Evolutionary conservation across 805 yeast species (phyloP).

Genomic region (Yamadazyma olivae): DNA sequence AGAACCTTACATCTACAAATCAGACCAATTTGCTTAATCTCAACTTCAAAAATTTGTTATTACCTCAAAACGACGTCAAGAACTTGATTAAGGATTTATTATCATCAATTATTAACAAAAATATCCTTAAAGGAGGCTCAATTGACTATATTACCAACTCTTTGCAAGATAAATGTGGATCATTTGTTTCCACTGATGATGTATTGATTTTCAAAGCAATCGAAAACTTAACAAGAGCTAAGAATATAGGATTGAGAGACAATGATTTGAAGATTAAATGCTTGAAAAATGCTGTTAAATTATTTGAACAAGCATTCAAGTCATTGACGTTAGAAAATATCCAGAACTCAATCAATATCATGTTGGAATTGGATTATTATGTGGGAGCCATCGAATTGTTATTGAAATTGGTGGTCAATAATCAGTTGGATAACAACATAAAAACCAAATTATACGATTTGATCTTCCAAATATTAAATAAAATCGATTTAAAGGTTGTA

Average conservation of each 20-base stretch:
- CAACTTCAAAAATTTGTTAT: slow-evolving; percentile 72
- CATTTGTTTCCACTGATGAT: slow-evolving; percentile 91
- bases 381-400: slow-evolving; percentile 85
- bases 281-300: slow-evolving; percentile 67
- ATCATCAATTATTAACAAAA: slow-evolving; percentile 84
- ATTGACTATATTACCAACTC: slow-evolving; percentile 87
- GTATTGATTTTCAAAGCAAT: slow-evolving; percentile 91
- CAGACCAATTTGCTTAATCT: slow-evolving; percentile 66
- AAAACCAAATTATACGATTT: slow-evolving; percentile 58
- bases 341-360: slow-evolving; percentile 74
- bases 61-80: slow-evolving; percentile 59
- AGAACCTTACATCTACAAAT: slow-evolving; percentile 62
- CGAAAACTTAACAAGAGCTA: slow-evolving; percentile 86
- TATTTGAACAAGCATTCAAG: slow-evolving; percentile 78
- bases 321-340: slow-evolving; percentile 75
- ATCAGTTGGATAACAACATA: slow-evolving; percentile 41
- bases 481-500: slow-evolving; percentile 64
- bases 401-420: slow-evolving; percentile 61
- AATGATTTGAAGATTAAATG: slow-evolving; percentile 63
- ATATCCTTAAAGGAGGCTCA: slow-evolving; percentile 87
- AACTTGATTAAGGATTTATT: slow-evolving; percentile 80
- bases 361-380: slow-evolving; percentile 73
- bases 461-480: slow-evolving; percentile 71
- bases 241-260: slow-evolving; percentile 68
- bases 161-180: slow-evolving; percentile 88